Percentiles rank a stretch among this genome's conserved stretches.
Conservation (phyloP, 306 rosid species). For the Arachis hypogaea region DNA sequence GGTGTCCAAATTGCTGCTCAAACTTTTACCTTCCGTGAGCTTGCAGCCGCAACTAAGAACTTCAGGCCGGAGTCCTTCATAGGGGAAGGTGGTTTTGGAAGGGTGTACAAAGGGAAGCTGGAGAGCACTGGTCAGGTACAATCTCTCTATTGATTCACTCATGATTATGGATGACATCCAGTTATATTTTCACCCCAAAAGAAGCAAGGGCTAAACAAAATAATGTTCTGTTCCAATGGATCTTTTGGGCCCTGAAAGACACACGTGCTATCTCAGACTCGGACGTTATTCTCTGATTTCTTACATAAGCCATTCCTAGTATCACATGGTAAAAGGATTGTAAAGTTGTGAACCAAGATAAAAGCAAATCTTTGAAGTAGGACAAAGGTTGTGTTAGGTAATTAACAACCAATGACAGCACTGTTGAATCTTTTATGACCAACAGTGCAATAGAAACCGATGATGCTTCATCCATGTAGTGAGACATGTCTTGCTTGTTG, state of each 20-base stretch:
- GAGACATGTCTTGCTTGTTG: not conserved
- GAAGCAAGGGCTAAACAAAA: not conserved
- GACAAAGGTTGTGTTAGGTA: not conserved
- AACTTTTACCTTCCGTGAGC: constrained; percentile 87
- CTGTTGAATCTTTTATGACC: not conserved
- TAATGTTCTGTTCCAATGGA: not conserved
- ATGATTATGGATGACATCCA: not conserved
- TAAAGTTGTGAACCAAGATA: not conserved
- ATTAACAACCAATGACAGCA: not conserved
- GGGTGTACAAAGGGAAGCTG: constrained; percentile 80
- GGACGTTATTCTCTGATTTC: constrained; percentile 1
- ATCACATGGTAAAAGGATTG: not conserved
- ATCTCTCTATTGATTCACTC: not conserved
- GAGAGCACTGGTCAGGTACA: constrained; percentile 83
- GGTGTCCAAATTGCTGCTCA: constrained; percentile 79
- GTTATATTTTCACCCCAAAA: not conserved
- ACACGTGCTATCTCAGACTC: not conserved
- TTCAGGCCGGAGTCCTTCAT: constrained; percentile 74
- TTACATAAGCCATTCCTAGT: not conserved
- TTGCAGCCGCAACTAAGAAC: constrained; percentile 73
- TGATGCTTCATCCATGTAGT: not conserved
- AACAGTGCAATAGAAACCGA: not conserved
- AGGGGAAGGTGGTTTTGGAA: constrained; percentile 95
- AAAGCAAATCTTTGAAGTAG: not conserved
- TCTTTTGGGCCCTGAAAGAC: not conserved